phyloP scores from a whole-genome alignment of 768 basidiomycete species.

The Amanita pseudoporphyria region DNA sequence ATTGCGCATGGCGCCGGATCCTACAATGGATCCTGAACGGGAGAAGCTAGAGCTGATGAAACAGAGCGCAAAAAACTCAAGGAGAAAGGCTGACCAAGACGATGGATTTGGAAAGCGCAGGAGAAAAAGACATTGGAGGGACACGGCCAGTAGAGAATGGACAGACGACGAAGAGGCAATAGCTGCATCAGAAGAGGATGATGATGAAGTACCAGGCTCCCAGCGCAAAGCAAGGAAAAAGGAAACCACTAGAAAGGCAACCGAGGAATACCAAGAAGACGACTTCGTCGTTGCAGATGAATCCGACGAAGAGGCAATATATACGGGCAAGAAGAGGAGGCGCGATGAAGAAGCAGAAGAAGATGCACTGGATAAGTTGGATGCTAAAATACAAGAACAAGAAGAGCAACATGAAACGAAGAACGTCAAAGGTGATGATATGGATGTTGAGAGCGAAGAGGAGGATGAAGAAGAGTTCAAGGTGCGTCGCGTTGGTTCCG shows the following conservation, averaged over 20 bases:
- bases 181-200: conserved; percentile 48
- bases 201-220: conserved; percentile 34
- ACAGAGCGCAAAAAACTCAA: conserved; percentile 54
- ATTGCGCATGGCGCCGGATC: conserved; percentile 72
- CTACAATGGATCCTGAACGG: conserved; percentile 65
- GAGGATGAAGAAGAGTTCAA: conserved; percentile 68
- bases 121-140: conserved; percentile 34
- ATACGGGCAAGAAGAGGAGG: conserved; percentile 27
- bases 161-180: conserved; percentile 66
- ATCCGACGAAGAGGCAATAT: conserved; percentile 54
- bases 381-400: conserved; percentile 53
- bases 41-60: conserved; percentile 62
- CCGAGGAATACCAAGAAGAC: conserved; percentile 71
- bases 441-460: conserved; percentile 23
- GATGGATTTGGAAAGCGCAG: conserved; percentile 38
- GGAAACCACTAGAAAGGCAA: conserved; percentile 41
- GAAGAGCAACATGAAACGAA: conserved; percentile 34
- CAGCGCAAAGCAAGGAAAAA: conserved; percentile 39
- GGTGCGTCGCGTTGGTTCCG: conserved; percentile 45
- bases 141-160: conserved; percentile 32
- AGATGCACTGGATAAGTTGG: conserved; percentile 60
- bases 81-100: conserved; percentile 43
- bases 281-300: conserved; percentile 78
- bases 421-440: conserved; percentile 18
- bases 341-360: conserved; percentile 30